Evolutionary conservation across 1,284 basidiomycete species (phyloP), one percentile per base, ranked within the genome.

Genomic region (Marasmius sp.): DNA sequence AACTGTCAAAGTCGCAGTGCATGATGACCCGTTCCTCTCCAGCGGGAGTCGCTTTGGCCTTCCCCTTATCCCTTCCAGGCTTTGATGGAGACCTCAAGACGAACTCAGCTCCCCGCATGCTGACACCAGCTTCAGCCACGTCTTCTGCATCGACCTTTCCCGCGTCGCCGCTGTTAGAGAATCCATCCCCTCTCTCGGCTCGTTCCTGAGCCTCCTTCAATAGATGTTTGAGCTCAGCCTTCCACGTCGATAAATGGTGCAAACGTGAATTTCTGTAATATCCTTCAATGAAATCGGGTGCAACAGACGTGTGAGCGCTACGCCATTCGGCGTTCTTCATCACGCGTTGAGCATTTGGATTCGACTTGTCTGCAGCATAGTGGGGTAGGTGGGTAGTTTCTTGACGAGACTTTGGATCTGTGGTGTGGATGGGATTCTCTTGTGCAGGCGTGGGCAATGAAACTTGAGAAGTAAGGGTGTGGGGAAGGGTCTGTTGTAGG

Each of bases 1-100:
- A 99, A 69, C 91, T 94, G 72, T 99, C 97, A 70, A 99, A 98
- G 74, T 98, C 95, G 69, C 94, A 93, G 70, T 98, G 95, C 85
- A 97, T 91, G 68, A 97, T 91, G 16, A 93, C 85, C 12, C 85
- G 82, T 52, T 89, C 85, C 38, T 75, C 74, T 8, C 68, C 70
- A 27, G 73, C 71, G 1, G 65, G 52, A 20, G 65, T 52, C 9
- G 74, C 75, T 55, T 72, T 77, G 48, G 75, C 83, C 61, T 80
- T 82, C 36, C 74, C 82, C 69, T 91, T 89, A 22, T 82, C 84
- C 69, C 87, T 87, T 12, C 6, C 55, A 3, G n/a, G 77, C 68
- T 81, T 83, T 27, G 77, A 74, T 6, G 82, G 79, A 10, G 81
- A 82, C 61, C 71, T 73, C 66, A 81, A 72, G 4, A 81, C 74